Evolutionary conservation across 148 eudicot species (phyloP).

Genomic region (Heliamphora exappendiculata): DNA sequence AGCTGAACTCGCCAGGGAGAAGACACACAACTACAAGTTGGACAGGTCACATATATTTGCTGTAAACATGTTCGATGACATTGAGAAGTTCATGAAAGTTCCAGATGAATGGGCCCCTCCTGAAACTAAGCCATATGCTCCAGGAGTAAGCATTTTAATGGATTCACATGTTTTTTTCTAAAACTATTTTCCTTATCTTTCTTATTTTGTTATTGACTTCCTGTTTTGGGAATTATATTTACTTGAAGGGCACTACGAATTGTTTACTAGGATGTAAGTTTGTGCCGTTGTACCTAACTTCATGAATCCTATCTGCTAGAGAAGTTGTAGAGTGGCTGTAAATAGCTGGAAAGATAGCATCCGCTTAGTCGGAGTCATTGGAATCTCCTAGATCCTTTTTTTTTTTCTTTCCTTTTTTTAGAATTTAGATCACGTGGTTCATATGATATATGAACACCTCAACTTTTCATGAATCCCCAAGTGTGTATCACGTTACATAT

Average conservation of each 20-base stretch:
- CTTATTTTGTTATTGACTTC: neutral
- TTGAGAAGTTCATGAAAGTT: conserved; percentile 79
- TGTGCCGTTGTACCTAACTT: neutral
- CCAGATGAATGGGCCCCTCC: conserved; percentile 99
- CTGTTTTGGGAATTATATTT: neutral
- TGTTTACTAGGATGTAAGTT: neutral
- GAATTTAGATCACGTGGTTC: neutral
- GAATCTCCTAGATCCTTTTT: neutral
- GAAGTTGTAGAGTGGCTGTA: neutral
- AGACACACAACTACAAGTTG: conserved; percentile 47
- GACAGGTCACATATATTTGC: conserved; percentile 71
- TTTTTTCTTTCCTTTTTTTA: neutral
- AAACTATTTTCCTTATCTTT: neutral
- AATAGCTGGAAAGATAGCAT: neutral
- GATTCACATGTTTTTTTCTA: neutral
- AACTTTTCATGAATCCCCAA: neutral
- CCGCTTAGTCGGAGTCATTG: neutral
- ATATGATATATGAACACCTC: neutral
- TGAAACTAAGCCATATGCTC: conserved; percentile 68
- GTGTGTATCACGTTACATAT: neutral
- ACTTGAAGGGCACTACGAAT: neutral
- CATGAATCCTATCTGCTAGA: neutral
- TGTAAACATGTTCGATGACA: conserved; percentile 79
- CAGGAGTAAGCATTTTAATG: conserved; percentile 47
- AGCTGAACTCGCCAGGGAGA: conserved; percentile 76